These are phyloP conservation scores for Sanghuangporus sanghuang DNA, from an alignment of 1,284 basidiomycete species.

Conservation along the genomic window DNA sequence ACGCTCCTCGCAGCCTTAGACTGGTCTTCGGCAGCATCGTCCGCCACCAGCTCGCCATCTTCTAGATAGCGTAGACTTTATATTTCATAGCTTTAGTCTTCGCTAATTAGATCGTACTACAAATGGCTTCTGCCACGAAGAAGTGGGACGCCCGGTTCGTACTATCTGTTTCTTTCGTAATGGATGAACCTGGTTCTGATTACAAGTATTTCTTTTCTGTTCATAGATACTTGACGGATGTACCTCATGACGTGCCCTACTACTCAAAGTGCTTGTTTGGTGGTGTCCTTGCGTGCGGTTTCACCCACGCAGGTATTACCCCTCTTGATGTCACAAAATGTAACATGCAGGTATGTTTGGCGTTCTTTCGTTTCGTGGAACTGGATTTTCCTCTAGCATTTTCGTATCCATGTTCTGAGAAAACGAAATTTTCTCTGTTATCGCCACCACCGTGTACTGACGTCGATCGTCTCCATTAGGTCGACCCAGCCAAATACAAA, in stretches of 20 bases:
- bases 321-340: constrained; percentile 96
- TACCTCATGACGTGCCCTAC: constrained; percentile 69
- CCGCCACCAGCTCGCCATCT: too few species aligned
- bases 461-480: constrained; percentile 36
- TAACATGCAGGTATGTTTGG: constrained; percentile 86
- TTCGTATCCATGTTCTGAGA: background rate
- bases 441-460: constrained; percentile 6
- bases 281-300: constrained; percentile 87
- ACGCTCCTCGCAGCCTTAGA: background rate
- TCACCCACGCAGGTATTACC: constrained; percentile 92
- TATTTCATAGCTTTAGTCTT: background rate
- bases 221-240: constrained; percentile 49
- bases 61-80: background rate
- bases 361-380: background rate
- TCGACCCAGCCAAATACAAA: constrained; percentile 72
- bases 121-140: constrained; percentile 25
- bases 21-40: constrained; percentile 10
- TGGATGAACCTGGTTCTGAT: constrained; percentile 15
- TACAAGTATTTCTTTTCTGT: constrained; percentile 10
- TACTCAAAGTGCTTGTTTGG: constrained; percentile 83
- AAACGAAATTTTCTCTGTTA: background rate
- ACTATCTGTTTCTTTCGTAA: constrained; percentile 11
- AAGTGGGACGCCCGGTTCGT: constrained; percentile 71
- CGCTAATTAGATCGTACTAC: background rate
- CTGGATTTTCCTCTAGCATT: background rate